phyloP scores from a whole-genome alignment of 768 basidiomycete species.

The Filobasidium wieringae region DNA sequence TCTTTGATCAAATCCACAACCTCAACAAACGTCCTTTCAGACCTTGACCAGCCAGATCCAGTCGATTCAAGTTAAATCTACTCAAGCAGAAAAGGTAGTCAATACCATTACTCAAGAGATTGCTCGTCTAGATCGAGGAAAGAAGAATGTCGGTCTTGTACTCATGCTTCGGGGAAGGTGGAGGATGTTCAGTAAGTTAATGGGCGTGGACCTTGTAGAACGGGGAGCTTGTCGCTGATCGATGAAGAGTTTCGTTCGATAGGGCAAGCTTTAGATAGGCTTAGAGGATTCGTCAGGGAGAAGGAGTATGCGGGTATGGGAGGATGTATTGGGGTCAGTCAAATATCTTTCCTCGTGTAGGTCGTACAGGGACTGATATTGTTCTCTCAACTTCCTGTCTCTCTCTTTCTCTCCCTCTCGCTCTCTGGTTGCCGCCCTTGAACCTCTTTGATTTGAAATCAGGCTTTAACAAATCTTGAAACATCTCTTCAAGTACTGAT shows the following conservation, averaged over 20 bases:
- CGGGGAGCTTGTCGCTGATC: no score
- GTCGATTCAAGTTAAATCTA: slow-evolving; percentile 88
- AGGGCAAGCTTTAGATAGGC: slow-evolving; percentile 73
- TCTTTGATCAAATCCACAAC: no score
- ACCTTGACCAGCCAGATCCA: slow-evolving; percentile 57
- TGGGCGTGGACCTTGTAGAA: background rate
- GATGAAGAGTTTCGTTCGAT: background rate
- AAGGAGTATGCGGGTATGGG: slow-evolving; percentile 73
- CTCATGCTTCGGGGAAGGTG: slow-evolving; percentile 82
- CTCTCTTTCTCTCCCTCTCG: background rate
- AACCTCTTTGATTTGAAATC: slow-evolving; percentile 11
- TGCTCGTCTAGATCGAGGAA: slow-evolving; percentile 81
- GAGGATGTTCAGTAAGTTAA: slow-evolving; percentile 75
- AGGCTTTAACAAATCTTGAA: slow-evolving; percentile 83
- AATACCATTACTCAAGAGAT: slow-evolving; percentile 93
- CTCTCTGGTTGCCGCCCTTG: background rate
- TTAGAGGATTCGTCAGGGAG: slow-evolving; percentile 65
- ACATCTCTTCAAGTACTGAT: slow-evolving; percentile 66
- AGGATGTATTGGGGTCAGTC: slow-evolving; percentile 62
- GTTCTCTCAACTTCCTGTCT: background rate
- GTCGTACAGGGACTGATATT: background rate
- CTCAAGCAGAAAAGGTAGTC: slow-evolving; percentile 92
- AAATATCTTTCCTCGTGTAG: slow-evolving; percentile 3
- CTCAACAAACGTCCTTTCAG: no score
- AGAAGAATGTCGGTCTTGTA: slow-evolving; percentile 77